Percentiles rank a stretch among this genome's conserved stretches.
These are phyloP conservation scores for Tylopilus subfusipes DNA, from an alignment of 768 basidiomycete species.

Conservation along the genomic window DNA sequence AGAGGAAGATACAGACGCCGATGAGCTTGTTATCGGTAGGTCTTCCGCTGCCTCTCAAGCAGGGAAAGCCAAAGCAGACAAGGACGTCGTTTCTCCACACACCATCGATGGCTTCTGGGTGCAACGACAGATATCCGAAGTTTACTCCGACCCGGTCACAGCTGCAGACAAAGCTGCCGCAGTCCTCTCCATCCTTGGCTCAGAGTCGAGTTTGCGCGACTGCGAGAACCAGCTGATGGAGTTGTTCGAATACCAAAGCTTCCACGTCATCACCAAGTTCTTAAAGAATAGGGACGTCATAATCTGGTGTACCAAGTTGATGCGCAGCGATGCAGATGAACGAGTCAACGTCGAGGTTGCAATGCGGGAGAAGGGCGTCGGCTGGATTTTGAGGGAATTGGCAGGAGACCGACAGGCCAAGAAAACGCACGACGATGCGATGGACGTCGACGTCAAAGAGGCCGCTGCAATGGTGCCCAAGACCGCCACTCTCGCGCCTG, in stretches of 20 bases:
- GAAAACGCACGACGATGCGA: constrained; percentile 50
- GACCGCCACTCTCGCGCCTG: constrained; percentile 84
- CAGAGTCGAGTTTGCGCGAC: constrained; percentile 85
- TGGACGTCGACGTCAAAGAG: constrained; percentile 72
- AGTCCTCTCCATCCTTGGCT: constrained; percentile 81
- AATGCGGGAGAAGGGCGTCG: constrained; percentile 96
- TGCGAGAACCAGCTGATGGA: constrained; percentile 97
- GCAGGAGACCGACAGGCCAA: constrained; percentile 75
- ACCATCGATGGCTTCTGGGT: constrained; percentile 98
- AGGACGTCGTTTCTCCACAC: constrained; percentile 83
- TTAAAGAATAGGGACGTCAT: constrained; percentile 94
- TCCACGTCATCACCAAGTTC: constrained; percentile 85
- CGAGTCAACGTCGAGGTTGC: constrained; percentile 93
- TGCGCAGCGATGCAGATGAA: constrained; percentile 84
- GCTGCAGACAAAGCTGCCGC: constrained; percentile 86
- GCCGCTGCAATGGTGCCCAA: constrained; percentile 54
- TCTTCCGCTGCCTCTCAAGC: constrained; percentile 46
- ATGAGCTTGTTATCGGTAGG: constrained; percentile 78
- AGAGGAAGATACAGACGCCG: constrained; percentile 50
- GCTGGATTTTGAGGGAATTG: constrained; percentile 91
- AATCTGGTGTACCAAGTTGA: constrained; percentile 97
- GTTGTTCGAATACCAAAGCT: constrained; percentile 89
- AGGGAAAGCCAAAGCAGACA: constrained; percentile 55
- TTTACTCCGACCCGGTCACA: constrained; percentile 92
- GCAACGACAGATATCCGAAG: constrained; percentile 85